These are phyloP conservation scores for Pythium dissotocum DNA, from an alignment of 352 stramenopile genomes.

Conservation along the genomic window DNA sequence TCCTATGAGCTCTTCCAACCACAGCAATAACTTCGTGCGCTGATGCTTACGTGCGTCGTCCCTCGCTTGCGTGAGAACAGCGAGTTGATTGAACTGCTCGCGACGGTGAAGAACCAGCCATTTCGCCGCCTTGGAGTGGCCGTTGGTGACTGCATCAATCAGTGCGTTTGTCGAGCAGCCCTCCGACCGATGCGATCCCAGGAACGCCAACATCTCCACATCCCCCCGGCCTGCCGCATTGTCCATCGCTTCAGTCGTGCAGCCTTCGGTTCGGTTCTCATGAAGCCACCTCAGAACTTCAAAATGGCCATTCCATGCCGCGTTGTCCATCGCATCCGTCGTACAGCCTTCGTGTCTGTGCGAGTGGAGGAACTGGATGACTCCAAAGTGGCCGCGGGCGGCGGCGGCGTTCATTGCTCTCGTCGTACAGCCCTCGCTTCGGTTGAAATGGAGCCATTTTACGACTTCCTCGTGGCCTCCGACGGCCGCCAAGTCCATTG, in stretches of 20 bases:
- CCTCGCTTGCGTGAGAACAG: slow-evolving; percentile 1
- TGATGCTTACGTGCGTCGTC: too few species aligned
- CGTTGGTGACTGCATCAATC: neutral
- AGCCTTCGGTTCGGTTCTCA: slow-evolving; percentile 23
- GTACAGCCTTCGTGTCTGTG: slow-evolving; percentile 30
- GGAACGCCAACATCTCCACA: slow-evolving; percentile 21
- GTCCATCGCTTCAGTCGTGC: slow-evolving; percentile 25
- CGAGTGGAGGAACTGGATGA: slow-evolving; percentile 24
- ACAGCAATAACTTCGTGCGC: neutral
- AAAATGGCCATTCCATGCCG: slow-evolving; percentile 25
- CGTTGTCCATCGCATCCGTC: slow-evolving; percentile 27
- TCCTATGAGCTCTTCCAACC: neutral
- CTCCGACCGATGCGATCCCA: slow-evolving; percentile 15
- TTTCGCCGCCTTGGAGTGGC: slow-evolving; percentile 6
- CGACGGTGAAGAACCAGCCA: slow-evolving; percentile 13
- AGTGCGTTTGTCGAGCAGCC: slow-evolving; percentile 22
- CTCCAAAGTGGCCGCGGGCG: slow-evolving; percentile 15
- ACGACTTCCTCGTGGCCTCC: slow-evolving; percentile 21
- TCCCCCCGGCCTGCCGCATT: slow-evolving; percentile 17
- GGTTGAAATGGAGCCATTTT: slow-evolving; percentile 23
- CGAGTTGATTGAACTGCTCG: neutral
- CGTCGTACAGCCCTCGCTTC: slow-evolving; percentile 24
- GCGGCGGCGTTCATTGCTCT: slow-evolving; percentile 30
- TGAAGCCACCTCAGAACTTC: slow-evolving; percentile 27
- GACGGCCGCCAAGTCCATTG: slow-evolving; percentile 27